Evolutionary conservation across 2,329 filamentous ascomycete species (phyloP), one percentile per base, ranked within the genome.

Genomic region (Cladosporium sp.): DNA sequence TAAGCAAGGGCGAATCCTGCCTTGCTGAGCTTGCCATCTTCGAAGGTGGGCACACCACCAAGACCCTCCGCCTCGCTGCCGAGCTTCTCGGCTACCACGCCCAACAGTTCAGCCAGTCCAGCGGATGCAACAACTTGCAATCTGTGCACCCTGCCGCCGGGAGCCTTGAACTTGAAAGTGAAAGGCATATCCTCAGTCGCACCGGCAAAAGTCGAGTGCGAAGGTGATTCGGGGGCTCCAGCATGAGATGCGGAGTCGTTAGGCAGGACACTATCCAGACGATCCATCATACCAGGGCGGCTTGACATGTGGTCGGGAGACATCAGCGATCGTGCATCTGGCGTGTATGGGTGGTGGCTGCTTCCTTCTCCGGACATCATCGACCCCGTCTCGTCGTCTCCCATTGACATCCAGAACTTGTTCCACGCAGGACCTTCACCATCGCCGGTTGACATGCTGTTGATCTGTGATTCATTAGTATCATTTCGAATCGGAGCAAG

Each of bases 91-190:
- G 86, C 85, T 5, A 99, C 91, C 58, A 83, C 86, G 24, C 80
- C 74, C 25, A 97, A 85, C 59, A 99, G 86, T 40, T 90, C 85
- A 19, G 83, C 84, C 61, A 99, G 85, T 40, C 94, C 94, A 56
- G 90, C 84, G 20, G 88, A 84, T 10, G 91, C 88, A 55, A 86
- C 80, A 25, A 97, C 87, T 69, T 97, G 94, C 51, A 99, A 78
- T 56, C 94, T 86, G 74, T 99, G 94, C 17, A 97, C 92, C 53
- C 94, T 90, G 45, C 93, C 94, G 65, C 90, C 92, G 1, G 94
- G 94, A 1, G 94, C 91, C 79, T 97, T 97, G 83, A 99, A 99
- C 75, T 99, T 99, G 85, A 99, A 99, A 2, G 93, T 85, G 75
- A 97, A 99, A 0, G 93, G 90, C 10, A 84, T 74, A 64, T 95